phyloP scores from a whole-genome alignment of 1,284 basidiomycete species.

The Sparassis latifolia region DNA sequence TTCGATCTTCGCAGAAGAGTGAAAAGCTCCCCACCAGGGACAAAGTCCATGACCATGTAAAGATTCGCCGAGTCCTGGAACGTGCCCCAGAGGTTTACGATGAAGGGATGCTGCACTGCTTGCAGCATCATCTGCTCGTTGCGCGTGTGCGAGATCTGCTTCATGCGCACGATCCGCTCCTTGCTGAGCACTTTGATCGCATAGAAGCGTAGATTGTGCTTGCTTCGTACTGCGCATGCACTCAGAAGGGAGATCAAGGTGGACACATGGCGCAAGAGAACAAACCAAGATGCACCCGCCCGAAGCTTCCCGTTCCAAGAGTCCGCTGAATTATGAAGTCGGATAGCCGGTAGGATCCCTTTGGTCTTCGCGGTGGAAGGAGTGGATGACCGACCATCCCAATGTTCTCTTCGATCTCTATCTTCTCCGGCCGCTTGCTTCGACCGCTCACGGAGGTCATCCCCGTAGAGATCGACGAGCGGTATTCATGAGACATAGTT shows the following conservation, averaged over 20 bases:
- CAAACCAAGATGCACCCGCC: conserved; percentile 87
- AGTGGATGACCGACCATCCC: neutral
- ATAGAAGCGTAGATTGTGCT: conserved; percentile 90
- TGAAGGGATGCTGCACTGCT: conserved; percentile 90
- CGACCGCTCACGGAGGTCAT: conserved; percentile 51
- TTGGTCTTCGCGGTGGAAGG: conserved; percentile 35
- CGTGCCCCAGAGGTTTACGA: conserved; percentile 97
- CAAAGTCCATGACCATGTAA: conserved; percentile 99
- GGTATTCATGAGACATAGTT: conserved; percentile 30
- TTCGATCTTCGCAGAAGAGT: conserved; percentile 85
- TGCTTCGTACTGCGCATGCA: conserved; percentile 62
- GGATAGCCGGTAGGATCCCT: conserved; percentile 58
- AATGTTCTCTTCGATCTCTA: conserved; percentile 3
- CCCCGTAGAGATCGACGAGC: conserved; percentile 59
- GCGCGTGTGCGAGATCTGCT: conserved; percentile 97
- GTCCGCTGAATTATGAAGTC: conserved; percentile 77
- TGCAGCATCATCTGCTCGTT: conserved; percentile 91
- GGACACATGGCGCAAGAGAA: conserved; percentile 2
- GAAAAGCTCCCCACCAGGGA: conserved; percentile 96
- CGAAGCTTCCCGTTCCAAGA: conserved; percentile 91
- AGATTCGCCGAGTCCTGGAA: conserved; percentile 93
- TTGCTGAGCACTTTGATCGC: conserved; percentile 94
- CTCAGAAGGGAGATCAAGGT: neutral
- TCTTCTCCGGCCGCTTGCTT: conserved; percentile 35
- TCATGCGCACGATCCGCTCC: conserved; percentile 91